A percentile compares a stretch with the other conserved stretches of the same genome.
These are phyloP conservation scores for Claviceps fusiformis DNA, from an alignment of 2,329 filamentous ascomycete species.

Conservation along the genomic window DNA sequence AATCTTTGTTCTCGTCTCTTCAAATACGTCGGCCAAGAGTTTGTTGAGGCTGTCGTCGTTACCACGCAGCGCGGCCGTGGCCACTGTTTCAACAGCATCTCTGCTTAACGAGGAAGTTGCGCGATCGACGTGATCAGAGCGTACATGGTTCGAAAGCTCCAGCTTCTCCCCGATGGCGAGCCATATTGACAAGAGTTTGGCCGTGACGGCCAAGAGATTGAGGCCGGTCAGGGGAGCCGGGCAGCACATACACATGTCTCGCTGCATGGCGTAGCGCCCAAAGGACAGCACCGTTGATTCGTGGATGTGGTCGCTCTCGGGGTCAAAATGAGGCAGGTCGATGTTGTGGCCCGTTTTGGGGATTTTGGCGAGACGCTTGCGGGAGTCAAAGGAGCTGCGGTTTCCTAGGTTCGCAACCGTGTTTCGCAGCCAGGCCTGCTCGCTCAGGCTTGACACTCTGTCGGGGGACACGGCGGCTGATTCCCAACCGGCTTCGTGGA, in stretches of 20 bases:
- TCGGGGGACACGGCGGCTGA: neutral
- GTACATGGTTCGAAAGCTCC: neutral
- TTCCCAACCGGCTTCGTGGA: slow-evolving; percentile 1
- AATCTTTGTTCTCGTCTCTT: neutral
- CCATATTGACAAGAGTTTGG: neutral
- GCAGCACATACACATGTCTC: neutral
- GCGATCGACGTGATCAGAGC: neutral
- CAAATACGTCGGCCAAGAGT: neutral
- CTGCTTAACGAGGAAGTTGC: neutral
- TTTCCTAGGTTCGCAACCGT: neutral
- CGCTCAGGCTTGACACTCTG: neutral
- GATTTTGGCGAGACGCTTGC: neutral
- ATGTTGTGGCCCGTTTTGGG: neutral
- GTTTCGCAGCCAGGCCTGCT: neutral
- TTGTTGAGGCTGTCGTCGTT: neutral
- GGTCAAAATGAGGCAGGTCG: neutral
- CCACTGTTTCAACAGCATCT: neutral
- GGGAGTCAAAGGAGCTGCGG: neutral
- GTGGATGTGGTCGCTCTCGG: neutral
- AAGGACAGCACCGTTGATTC: neutral
- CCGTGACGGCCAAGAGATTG: neutral
- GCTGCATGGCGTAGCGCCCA: neutral
- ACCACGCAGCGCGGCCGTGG: neutral
- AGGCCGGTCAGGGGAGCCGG: neutral
- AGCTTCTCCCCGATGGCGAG: neutral